Percentiles rank a stretch among this genome's conserved stretches.
phyloP scores from a whole-genome alignment of 2,329 filamentous ascomycete genomes.

The Tolypocladium nubicola region DNA sequence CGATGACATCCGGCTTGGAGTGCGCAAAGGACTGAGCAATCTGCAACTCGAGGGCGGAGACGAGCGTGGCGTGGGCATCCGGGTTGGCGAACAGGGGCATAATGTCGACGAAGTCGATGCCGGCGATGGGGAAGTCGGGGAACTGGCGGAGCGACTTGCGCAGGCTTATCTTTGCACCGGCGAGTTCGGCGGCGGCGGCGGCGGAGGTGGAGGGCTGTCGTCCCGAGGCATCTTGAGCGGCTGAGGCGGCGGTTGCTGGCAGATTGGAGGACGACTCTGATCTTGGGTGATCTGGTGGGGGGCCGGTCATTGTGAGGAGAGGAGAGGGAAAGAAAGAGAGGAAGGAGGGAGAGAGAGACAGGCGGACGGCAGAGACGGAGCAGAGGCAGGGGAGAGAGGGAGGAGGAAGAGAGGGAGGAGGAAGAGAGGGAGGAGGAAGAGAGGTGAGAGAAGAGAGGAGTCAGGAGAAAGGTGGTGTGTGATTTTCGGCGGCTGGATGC shows the following conservation, averaged over 20 bases:
- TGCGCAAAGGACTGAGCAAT: slow-evolving; percentile 51
- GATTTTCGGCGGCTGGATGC: neutral
- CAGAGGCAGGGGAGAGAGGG: slow-evolving; percentile 7
- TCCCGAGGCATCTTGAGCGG: slow-evolving; percentile 48
- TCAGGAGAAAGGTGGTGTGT: slow-evolving; percentile 7
- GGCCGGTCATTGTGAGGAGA: slow-evolving; percentile 23
- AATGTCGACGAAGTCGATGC: slow-evolving; percentile 96
- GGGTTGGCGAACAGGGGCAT: slow-evolving; percentile 86
- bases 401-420: slow-evolving; percentile 8
- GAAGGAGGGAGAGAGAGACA: slow-evolving; percentile 14
- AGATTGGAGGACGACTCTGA: slow-evolving; percentile 9
- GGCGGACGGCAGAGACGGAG: slow-evolving; percentile 12
- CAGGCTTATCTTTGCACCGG: slow-evolving; percentile 62
- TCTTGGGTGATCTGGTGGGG: slow-evolving; percentile 13
- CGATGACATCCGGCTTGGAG: slow-evolving; percentile 72
- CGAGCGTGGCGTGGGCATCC: slow-evolving; percentile 60
- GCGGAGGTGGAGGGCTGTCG: slow-evolving; percentile 51
- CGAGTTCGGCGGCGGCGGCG: slow-evolving; percentile 53
- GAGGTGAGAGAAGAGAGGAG: slow-evolving; percentile 9
- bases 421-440: slow-evolving; percentile 5
- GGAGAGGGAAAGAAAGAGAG: slow-evolving; percentile 13
- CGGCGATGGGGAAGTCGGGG: slow-evolving; percentile 82
- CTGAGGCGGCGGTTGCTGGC: slow-evolving; percentile 15
- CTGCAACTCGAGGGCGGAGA: slow-evolving; percentile 79
- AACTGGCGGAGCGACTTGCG: slow-evolving; percentile 69